Evolutionary conservation across 495 filamentous ascomycete species (phyloP).

Genomic region (Penicillium dipodomyicola): DNA sequence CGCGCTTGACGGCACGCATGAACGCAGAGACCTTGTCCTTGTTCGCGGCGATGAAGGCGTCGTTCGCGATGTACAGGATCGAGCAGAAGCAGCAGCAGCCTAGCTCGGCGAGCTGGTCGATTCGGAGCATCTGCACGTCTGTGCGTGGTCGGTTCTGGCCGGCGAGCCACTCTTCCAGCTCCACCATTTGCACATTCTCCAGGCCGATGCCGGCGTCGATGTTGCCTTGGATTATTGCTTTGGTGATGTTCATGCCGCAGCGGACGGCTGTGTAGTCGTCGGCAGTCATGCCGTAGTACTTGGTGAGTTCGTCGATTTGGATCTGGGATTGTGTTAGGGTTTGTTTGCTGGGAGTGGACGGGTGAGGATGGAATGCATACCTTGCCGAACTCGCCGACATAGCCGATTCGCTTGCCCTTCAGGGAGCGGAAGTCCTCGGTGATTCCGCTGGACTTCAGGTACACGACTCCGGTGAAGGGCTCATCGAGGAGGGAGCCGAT

Average conservation of each 20-base stretch:
- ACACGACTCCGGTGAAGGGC: conserved; percentile 70
- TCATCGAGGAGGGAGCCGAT: conserved; percentile 69
- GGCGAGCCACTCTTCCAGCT: conserved; percentile 67
- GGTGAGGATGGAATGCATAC: neutral
- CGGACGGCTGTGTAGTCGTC: conserved; percentile 68
- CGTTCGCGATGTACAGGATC: conserved; percentile 70
- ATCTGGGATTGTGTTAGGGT: conserved; percentile 39
- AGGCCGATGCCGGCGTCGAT: conserved; percentile 71
- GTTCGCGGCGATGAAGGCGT: conserved; percentile 60
- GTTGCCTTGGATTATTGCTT: conserved; percentile 61
- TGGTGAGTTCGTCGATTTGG: conserved; percentile 71
- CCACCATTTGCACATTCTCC: conserved; percentile 73
- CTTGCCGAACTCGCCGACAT: conserved; percentile 71
- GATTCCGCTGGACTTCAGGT: conserved; percentile 66
- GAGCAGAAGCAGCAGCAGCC: conserved; percentile 77
- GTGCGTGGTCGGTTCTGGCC: conserved; percentile 55
- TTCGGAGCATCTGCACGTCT: conserved; percentile 71
- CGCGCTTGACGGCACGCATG: conserved; percentile 63
- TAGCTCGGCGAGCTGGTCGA: conserved; percentile 68
- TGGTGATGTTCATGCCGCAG: conserved; percentile 62
- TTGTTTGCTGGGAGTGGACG: too few relatives aligned
- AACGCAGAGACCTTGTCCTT: conserved; percentile 56
- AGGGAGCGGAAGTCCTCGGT: conserved; percentile 61
- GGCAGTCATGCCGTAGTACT: conserved; percentile 67
- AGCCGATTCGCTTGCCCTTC: conserved; percentile 66